phyloP scores from a whole-genome alignment of 2,329 filamentous ascomycete species.

The Catunica adiposa region DNA sequence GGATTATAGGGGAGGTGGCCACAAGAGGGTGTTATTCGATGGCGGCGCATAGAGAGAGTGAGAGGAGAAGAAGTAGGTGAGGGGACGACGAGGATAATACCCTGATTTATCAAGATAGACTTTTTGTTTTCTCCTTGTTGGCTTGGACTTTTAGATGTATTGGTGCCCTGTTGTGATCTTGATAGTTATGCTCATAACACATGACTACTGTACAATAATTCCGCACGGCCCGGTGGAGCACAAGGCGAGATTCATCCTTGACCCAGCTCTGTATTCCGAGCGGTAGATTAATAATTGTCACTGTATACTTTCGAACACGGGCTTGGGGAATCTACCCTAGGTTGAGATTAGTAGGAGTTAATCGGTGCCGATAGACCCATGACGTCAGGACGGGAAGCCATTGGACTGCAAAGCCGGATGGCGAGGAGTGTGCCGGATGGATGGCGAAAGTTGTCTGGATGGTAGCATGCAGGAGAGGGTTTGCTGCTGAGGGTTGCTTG shows the following conservation, averaged over 20 bases:
- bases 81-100: slow-evolving; percentile 3
- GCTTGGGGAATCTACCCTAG: slow-evolving; percentile 5
- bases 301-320: slow-evolving; percentile 10
- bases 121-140: neutral
- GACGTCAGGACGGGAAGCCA: neutral
- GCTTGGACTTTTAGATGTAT: too few species aligned
- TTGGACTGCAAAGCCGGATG: too few species aligned
- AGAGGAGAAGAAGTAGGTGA: neutral
- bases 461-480: too few species aligned
- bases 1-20: slow-evolving; percentile 28
- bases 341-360: slow-evolving; percentile 16
- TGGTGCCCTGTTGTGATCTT: slow-evolving; percentile 17
- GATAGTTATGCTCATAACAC: slow-evolving; percentile 8
- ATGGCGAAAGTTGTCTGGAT: neutral
- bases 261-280: slow-evolving; percentile 56
- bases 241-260: slow-evolving; percentile 59
- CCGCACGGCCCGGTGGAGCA: slow-evolving; percentile 61
- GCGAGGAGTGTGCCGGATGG: neutral
- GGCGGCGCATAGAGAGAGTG: slow-evolving; percentile 18
- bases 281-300: slow-evolving; percentile 37
- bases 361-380: neutral
- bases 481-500: neutral
- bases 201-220: slow-evolving; percentile 17
- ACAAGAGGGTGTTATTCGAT: slow-evolving; percentile 37
- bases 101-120: neutral